phyloP scores from a whole-genome alignment of 257 asterid genomes.

The Fraxinus anomala region DNA sequence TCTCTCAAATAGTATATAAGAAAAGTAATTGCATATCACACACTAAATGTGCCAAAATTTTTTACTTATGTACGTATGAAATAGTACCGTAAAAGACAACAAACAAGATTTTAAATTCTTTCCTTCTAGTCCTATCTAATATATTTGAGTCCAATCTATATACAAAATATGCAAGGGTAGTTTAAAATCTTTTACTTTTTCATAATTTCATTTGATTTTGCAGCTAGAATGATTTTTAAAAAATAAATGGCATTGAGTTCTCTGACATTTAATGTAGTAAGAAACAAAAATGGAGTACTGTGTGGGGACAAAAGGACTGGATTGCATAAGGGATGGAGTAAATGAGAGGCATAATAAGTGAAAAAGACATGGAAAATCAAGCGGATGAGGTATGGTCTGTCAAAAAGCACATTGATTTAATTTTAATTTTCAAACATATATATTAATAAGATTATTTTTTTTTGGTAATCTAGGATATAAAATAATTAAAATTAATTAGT shows the following conservation, averaged over 20 bases:
- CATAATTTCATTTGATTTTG: not conserved
- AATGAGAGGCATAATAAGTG: constrained; percentile 24
- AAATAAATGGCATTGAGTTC: not conserved
- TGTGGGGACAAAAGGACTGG: constrained; percentile 12
- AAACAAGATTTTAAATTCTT: not conserved
- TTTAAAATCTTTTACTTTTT: not conserved
- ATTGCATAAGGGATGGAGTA: constrained; percentile 6
- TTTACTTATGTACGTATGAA: no score
- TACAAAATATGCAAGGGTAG: not conserved
- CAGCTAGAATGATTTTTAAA: not conserved
- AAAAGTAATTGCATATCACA: no score
- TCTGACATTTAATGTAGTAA: not conserved
- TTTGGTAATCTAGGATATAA: no score
- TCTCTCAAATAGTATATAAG: no score
- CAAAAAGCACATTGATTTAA: no score
- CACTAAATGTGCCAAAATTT: no score
- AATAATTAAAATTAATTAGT: no score
- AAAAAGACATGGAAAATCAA: constrained; percentile 24
- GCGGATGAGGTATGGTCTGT: not conserved
- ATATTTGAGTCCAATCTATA: no score
- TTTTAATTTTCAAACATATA: no score
- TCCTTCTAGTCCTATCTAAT: not conserved
- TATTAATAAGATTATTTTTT: no score
- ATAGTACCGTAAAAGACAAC: no score
- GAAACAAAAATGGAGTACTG: not conserved